Evolutionary conservation across 1,284 basidiomycete genomes (phyloP), one percentile per base, ranked within the genome.

Genomic region (Trichosporon coremiiforme): DNA sequence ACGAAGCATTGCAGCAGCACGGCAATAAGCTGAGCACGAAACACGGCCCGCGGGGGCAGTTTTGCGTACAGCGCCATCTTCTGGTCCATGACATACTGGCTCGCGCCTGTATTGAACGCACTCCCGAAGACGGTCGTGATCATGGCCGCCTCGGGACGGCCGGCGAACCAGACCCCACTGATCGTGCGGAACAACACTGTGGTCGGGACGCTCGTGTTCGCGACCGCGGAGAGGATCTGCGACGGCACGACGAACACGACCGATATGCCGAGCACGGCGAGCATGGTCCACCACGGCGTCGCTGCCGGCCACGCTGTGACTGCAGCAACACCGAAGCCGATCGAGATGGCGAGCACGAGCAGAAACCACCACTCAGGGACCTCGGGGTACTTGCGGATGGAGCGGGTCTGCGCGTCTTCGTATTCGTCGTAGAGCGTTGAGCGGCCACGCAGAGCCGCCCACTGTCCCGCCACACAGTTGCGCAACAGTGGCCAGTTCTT

Each of bases 1-100:
- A 71, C 25, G 57, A 71, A 66, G 41, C 20, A 29, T 41, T 62
- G 65, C 29, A 69, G n/a, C 9, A 69, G 9, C 12, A 47, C 87
- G 6, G 91, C 87, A 53, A 90, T 78, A 62, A 90, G 80, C 78
- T 94, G 92, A 29, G 89, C 85, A 13, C 83, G 64, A 84, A 94
- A 92, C 89, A 94, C 67, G 22, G 69, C 67, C 22, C 74, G 70
- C 15, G 73, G 77, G 2, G 76, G 75, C 31, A 79, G 41, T 22
- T 75, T 85, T 3, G 80, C 73, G 25, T 86, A 84, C 5, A 87
- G 87, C 0, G 86, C 84, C 17, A 87, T 77, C 80, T 88, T 88
- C 83, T 86, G 87, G 77, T 87, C 86, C 5, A 81, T 77, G 1
- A 85, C 79, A 75, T 86, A 87, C 1, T 72, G 72, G n/a, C 86